A percentile compares a stretch with the other conserved stretches of the same genome.
Evolutionary conservation across 805 yeast genomes (phyloP).

Genomic region (Brettanomyces nanus): DNA sequence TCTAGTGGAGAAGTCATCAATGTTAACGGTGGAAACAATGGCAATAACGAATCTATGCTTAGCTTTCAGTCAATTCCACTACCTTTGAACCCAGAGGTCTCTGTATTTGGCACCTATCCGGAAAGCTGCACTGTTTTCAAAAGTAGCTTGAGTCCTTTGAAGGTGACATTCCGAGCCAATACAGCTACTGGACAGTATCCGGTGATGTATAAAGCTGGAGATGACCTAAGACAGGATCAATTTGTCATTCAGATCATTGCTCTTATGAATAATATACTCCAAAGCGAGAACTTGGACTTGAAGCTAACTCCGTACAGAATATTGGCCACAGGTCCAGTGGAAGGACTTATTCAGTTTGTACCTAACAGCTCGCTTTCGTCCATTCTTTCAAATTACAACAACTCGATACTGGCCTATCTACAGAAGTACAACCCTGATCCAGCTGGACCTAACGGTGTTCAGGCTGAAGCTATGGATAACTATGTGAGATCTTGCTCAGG

Average conservation of each 20-base stretch:
- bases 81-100: slow-evolving; percentile 78
- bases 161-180: slow-evolving; percentile 62
- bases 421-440: slow-evolving; percentile 56
- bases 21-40: slow-evolving; percentile 3
- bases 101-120: slow-evolving; percentile 68
- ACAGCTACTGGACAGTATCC: slow-evolving; percentile 47
- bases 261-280: slow-evolving; percentile 80
- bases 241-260: slow-evolving; percentile 89
- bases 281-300: slow-evolving; percentile 85
- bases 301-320: slow-evolving; percentile 83
- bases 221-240: slow-evolving; percentile 93
- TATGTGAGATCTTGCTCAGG: slow-evolving; percentile 96
- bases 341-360: slow-evolving; percentile 91
- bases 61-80: slow-evolving; percentile 48
- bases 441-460: slow-evolving; percentile 37
- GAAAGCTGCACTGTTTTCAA: slow-evolving; percentile 83
- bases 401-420: slow-evolving; percentile 62
- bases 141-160: slow-evolving; percentile 82
- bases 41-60: slow-evolving; percentile 25
- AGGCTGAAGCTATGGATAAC: slow-evolving; percentile 76
- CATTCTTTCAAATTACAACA: slow-evolving; percentile 65
- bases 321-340: slow-evolving; percentile 81
- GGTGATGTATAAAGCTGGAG: slow-evolving; percentile 92
- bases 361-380: slow-evolving; percentile 85
- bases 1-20: background rate